These are phyloP conservation scores for Nyctanthes arbortristis DNA, from an alignment of 257 asterid species.

Conservation along the genomic window DNA sequence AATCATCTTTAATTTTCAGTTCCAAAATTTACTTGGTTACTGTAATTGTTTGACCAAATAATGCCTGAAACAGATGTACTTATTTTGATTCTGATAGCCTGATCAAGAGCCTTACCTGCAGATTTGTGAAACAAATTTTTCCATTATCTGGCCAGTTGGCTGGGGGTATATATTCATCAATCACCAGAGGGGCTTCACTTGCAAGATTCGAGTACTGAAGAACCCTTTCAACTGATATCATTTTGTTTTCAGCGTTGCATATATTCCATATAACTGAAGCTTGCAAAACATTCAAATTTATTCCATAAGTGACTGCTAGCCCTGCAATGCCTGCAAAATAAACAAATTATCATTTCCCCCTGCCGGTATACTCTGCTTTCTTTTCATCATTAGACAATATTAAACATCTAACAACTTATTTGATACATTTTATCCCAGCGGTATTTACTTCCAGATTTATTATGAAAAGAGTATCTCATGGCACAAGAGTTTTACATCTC, in stretches of 20 bases:
- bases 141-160: conserved; percentile 71
- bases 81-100: too few species aligned
- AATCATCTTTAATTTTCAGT: too few species aligned
- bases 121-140: too few species aligned
- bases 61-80: too few species aligned
- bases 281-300: conserved; percentile 66
- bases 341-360: too few species aligned
- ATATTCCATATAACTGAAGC: conserved; percentile 68
- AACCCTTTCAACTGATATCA: conserved; percentile 89
- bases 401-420: not conserved
- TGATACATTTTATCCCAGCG: not conserved
- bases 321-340: conserved; percentile 85
- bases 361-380: not conserved
- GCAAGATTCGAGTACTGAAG: conserved; percentile 70
- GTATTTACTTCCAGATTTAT: not conserved
- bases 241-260: conserved; percentile 74
- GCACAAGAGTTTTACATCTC: not conserved
- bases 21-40: too few species aligned
- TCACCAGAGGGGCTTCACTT: conserved; percentile 74
- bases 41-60: too few species aligned
- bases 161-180: conserved; percentile 63
- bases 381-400: not conserved
- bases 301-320: conserved; percentile 82
- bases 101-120: too few species aligned
- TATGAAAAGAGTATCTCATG: not conserved